Conservation (phyloP, 139 green algal genomes). For the Deuterostichococcus epilithicus region DNA sequence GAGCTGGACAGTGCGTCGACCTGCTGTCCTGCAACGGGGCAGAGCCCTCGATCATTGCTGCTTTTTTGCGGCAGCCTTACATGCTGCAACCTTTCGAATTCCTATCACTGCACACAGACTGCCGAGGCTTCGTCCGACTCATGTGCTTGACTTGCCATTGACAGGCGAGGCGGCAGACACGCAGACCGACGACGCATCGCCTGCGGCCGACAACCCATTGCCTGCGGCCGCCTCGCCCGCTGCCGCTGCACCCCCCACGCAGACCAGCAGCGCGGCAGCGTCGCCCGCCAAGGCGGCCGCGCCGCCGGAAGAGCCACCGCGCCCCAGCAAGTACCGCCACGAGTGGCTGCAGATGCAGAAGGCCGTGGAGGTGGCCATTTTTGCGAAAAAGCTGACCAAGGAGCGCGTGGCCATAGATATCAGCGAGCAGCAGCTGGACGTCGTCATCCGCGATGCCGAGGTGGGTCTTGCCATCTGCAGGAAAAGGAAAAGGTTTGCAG, state of each 20-base stretch:
- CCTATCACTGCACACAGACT: too few relatives aligned
- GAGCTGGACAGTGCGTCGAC: constrained; percentile 61
- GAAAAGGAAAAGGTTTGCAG: not conserved
- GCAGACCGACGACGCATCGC: not conserved
- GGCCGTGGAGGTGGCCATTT: constrained; percentile 65
- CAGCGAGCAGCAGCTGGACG: constrained; percentile 22
- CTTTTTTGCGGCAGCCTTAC: not conserved
- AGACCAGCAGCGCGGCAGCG: not conserved
- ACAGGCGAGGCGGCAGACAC: not conserved
- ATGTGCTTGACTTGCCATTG: not conserved
- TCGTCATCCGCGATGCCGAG: constrained; percentile 23
- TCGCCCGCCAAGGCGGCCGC: not conserved
- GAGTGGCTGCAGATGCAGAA: constrained; percentile 75
- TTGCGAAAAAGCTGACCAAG: constrained; percentile 71
- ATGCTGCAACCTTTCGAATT: too few relatives aligned
- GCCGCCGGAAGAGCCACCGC: not conserved
- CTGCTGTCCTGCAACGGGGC: constrained; percentile 24
- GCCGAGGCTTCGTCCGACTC: too few relatives aligned
- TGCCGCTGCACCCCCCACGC: not conserved
- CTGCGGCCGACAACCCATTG: not conserved
- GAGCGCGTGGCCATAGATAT: constrained; percentile 47
- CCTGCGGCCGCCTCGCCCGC: not conserved
- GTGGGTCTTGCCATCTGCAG: not conserved
- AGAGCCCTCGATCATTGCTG: not conserved
- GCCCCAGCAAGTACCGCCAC: constrained; percentile 51